These are phyloP conservation scores for Stemphylium vesicarium DNA, from an alignment of 2,329 filamentous ascomycete genomes.

Conservation along the genomic window DNA sequence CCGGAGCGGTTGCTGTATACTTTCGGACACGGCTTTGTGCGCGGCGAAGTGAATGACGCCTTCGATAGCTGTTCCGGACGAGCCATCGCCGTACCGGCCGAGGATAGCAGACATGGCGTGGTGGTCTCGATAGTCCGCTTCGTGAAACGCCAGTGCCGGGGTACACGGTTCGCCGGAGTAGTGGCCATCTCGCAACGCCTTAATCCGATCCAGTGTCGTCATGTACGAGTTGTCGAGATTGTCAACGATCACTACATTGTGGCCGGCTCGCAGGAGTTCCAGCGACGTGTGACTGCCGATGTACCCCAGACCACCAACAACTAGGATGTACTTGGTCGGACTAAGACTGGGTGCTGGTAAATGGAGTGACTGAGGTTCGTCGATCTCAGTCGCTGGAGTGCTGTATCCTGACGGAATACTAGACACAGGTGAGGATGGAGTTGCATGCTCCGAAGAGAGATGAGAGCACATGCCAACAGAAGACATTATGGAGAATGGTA, in stretches of 20 bases:
- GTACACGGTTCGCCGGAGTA: conserved; percentile 2
- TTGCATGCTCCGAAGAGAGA: not conserved
- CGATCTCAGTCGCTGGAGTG: not conserved
- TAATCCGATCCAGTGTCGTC: conserved; percentile 38
- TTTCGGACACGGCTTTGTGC: conserved; percentile 67
- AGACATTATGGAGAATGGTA: no score
- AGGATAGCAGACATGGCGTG: conserved; percentile 12
- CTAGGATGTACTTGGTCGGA: conserved; percentile 13
- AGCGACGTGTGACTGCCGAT: conserved; percentile 61
- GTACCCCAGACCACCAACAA: conserved; percentile 56
- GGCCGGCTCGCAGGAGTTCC: conserved; percentile 57
- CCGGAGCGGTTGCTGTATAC: conserved; percentile 62
- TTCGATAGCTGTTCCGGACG: conserved; percentile 49
- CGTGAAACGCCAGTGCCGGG: conserved; percentile 51
- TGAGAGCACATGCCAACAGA: no score
- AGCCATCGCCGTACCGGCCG: conserved; percentile 28
- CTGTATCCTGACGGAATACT: not conserved
- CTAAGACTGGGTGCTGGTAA: not conserved
- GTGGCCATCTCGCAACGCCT: not conserved
- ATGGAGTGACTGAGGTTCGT: not conserved
- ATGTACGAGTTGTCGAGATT: conserved; percentile 49
- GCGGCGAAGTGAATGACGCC: conserved; percentile 71
- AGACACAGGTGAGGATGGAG: not conserved
- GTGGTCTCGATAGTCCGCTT: conserved; percentile 51
- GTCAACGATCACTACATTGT: conserved; percentile 55